A percentile compares a stretch with the other conserved stretches of the same genome.
Conservation (phyloP, 768 basidiomycete genomes). For the Panus rudis region DNA sequence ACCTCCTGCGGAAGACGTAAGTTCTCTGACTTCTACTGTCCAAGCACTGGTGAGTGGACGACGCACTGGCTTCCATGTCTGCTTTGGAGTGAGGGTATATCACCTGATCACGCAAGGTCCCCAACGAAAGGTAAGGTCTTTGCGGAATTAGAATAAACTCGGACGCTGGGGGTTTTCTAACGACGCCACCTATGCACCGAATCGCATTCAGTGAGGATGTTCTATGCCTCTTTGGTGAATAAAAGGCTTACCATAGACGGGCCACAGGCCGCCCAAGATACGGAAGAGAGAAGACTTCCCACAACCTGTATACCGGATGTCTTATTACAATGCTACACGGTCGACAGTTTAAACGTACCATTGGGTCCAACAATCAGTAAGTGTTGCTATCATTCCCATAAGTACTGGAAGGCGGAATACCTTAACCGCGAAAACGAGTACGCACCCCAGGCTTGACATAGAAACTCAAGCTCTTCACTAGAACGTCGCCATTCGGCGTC, state of each 20-base stretch:
- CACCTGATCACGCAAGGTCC: conserved; percentile 92
- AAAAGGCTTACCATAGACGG: conserved; percentile 45
- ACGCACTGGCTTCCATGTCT: conserved; percentile 74
- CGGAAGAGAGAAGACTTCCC: conserved; percentile 91
- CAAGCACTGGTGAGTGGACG: background rate
- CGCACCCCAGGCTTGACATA: conserved; percentile 80
- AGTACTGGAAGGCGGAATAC: conserved; percentile 2
- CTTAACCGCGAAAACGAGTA: conserved; percentile 10
- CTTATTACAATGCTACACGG: background rate
- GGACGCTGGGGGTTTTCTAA: conserved; percentile 81
- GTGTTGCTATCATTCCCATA: conserved; percentile 53
- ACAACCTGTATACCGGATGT: conserved; percentile 42
- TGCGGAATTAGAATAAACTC: conserved; percentile 96
- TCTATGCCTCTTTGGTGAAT: too few species aligned
- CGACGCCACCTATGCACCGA: conserved; percentile 52
- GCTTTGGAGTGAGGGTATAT: conserved; percentile 86
- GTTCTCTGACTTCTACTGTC: background rate
- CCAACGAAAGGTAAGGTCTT: conserved; percentile 88
- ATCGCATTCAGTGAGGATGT: too few species aligned
- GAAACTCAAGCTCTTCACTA: conserved; percentile 82
- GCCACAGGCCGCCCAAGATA: conserved; percentile 97
- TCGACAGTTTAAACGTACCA: conserved; percentile 43
- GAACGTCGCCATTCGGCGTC: conserved; percentile 91
- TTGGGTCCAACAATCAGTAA: conserved; percentile 93
- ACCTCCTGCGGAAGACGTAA: conserved; percentile 37